Base-by-base conservation (phyloP, 108 stramenopile species). In the Nitzschia sp. region DNA sequence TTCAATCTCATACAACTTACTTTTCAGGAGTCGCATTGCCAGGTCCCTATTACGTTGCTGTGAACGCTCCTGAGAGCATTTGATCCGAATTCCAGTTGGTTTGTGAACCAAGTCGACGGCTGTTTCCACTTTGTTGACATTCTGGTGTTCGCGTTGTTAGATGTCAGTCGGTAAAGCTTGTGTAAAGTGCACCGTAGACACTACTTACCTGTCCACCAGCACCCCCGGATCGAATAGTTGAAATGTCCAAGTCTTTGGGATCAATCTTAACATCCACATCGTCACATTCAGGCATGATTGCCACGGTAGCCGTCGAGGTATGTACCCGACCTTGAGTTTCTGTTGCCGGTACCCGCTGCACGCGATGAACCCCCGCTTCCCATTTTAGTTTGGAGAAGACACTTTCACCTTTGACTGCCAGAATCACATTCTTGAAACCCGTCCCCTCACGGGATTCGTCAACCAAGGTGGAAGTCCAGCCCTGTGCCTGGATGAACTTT, bases 51-150 rank as follows among this genome's bases (percentile, higher is more conserved):
- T 99, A 67, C 91, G 86, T 52, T 94, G 78, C 72, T 99, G 99
- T 15, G 91, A 91, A 57, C 99, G 79, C 77, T 98, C 98, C 64
- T 98, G 96, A 29, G 97, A 97, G 58, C 97, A 97, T 65, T 94
- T 89, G 60, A 98, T 96, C 10, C 94, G 80, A 34, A 96, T 92
- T 17, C 97, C 97, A 21, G 97, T 97, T 12, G 98, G 98, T 69
- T 93, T 83, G 82, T 99, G 98, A 11, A 91, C 79, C 40, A 99
- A 44, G 69, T 96, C 92, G 15, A 97, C 94, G 38, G 96, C 98
- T 39, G 95, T 97, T 67, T 99, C 98, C 20, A 98, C 98, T 73
- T 97, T 99, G 83, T 99, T 99, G 11, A 99, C 98, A 78, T 97
- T 96, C 82, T 99, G 50, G 20, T 17, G 5, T 34, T 34, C 29